These are phyloP conservation scores for Leishmania turanica DNA, from an alignment of 208 protist genomes.

Conservation along the genomic window DNA sequence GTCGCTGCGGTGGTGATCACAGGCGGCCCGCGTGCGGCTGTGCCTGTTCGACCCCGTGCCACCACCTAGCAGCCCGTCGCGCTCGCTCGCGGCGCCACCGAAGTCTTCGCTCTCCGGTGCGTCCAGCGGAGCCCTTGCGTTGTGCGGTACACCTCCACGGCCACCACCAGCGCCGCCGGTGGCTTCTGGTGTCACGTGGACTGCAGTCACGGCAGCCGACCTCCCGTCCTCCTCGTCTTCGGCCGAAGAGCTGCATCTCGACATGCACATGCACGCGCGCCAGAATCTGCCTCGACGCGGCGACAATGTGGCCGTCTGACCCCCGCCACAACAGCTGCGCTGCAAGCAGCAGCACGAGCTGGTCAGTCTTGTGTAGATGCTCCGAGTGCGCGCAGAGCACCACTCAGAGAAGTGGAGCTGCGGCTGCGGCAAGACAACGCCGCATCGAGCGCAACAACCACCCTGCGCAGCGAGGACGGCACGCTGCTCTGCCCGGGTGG, in stretches of 20 bases:
- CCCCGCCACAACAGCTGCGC: neutral
- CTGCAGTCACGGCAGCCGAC: too few relatives aligned
- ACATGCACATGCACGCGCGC: neutral
- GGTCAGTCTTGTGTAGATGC: neutral
- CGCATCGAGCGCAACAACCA: constrained; percentile 20
- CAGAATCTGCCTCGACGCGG: neutral
- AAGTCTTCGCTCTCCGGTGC: neutral
- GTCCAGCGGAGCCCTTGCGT: neutral
- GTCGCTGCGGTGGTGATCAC: neutral
- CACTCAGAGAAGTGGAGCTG: neutral
- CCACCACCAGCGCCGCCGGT: neutral
- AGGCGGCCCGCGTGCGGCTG: neutral
- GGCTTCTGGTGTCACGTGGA: neutral
- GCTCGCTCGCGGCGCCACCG: neutral
- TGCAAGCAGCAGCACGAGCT: neutral
- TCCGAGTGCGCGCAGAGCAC: neutral
- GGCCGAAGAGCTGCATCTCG: neutral
- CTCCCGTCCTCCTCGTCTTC: neutral
- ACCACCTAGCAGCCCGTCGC: constrained; percentile 1
- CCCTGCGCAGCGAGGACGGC: constrained; percentile 13
- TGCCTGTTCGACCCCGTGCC: neutral
- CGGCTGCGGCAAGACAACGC: neutral
- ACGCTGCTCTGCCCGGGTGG: neutral
- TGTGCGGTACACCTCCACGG: neutral
- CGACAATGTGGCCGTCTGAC: neutral